These are phyloP conservation scores for Monosporozyma servazzii DNA, from an alignment of 805 yeast genomes.

Conservation along the genomic window DNA sequence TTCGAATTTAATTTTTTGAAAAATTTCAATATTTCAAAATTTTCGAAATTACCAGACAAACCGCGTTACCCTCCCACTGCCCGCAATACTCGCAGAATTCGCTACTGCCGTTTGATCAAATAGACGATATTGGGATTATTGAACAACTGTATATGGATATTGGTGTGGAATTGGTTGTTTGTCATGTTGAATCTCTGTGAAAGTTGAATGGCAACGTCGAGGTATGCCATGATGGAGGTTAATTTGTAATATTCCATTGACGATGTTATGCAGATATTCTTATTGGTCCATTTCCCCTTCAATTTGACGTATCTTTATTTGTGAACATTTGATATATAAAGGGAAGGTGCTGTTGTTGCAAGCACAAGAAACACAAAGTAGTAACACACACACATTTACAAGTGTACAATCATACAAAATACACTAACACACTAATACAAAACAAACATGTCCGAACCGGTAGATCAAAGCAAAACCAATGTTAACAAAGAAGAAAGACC, in stretches of 20 bases:
- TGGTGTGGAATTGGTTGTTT: too few species aligned
- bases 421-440: too few species aligned
- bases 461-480: conserved; percentile 2
- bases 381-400: background rate
- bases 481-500: conserved; percentile 39
- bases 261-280: background rate
- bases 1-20: background rate
- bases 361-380: background rate
- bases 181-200: too few species aligned
- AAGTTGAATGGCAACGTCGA: too few species aligned
- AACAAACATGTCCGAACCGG: conserved; percentile 6
- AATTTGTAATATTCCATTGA: too few species aligned
- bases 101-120: too few species aligned
- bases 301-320: background rate
- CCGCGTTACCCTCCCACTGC: too few species aligned
- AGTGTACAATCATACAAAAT: background rate
- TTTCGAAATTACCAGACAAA: too few species aligned
- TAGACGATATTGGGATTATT: too few species aligned
- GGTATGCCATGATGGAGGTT: too few species aligned
- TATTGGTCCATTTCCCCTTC: background rate
- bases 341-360: background rate
- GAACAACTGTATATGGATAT: too few species aligned
- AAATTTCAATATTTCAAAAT: background rate
- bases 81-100: too few species aligned
- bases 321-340: background rate